Evolutionary conservation across 306 rosid genomes (phyloP).

Genomic region (Glycyrrhiza uralensis): DNA sequence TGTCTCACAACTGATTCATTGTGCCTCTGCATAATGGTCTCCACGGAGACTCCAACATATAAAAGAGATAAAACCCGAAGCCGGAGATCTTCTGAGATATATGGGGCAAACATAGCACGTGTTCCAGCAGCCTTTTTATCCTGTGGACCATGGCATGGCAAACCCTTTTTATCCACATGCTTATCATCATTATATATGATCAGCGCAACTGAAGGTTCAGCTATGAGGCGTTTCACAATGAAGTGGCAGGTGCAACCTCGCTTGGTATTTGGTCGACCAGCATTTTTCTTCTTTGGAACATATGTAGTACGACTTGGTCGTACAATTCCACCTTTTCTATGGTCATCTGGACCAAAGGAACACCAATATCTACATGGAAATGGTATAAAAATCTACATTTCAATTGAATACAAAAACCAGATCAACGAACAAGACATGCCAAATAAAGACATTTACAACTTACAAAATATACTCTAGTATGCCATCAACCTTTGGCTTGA

Average conservation of each 20-base stretch:
- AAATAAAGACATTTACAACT: constrained; percentile 30
- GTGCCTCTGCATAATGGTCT: constrained; percentile 95
- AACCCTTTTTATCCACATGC: constrained; percentile 85
- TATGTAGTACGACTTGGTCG: constrained; percentile 77
- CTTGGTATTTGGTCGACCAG: constrained; percentile 85
- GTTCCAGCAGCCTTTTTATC: constrained; percentile 86
- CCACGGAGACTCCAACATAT: constrained; percentile 87
- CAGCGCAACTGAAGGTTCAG: constrained; percentile 82
- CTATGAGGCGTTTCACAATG: constrained; percentile 82
- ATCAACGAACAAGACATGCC: not conserved
- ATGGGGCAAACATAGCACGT: constrained; percentile 87
- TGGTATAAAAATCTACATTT: constrained; percentile 8
- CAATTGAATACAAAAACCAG: constrained; percentile 7
- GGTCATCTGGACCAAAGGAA: constrained; percentile 98
- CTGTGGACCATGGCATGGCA: constrained; percentile 92
- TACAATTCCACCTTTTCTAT: constrained; percentile 70
- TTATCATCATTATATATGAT: constrained; percentile 74
- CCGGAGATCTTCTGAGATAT: constrained; percentile 84
- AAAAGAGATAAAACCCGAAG: constrained; percentile 79
- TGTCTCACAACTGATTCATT: constrained; percentile 79
- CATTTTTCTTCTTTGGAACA: constrained; percentile 82
- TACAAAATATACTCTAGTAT: constrained; percentile 89
- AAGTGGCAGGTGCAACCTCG: constrained; percentile 96
- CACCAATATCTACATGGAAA: constrained; percentile 80
- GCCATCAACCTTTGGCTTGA: constrained; percentile 90